These are phyloP conservation scores for Botrytis hyacinthi DNA, from an alignment of 2,329 filamentous ascomycete species.

Conservation along the genomic window DNA sequence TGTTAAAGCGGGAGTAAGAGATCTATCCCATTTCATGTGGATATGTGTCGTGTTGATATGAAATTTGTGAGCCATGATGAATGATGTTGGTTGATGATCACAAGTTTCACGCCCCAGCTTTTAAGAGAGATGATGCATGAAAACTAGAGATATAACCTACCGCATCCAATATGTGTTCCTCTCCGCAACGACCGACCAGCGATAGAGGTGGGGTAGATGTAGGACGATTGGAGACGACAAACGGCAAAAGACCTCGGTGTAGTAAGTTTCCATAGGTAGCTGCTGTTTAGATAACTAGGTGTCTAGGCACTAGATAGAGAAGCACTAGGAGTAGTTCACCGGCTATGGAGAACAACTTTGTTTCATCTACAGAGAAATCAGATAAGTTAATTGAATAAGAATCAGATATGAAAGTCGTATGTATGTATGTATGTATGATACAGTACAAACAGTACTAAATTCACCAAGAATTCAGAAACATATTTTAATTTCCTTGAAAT, in stretches of 20 bases:
- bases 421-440: too few relatives aligned
- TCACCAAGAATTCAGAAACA: background rate
- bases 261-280: background rate
- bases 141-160: background rate
- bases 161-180: background rate
- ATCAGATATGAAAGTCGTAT: background rate
- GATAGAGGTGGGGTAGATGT: constrained; percentile 5
- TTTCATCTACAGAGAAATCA: background rate
- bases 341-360: background rate
- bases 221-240: background rate
- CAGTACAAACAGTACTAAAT: background rate
- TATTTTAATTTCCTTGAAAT: background rate
- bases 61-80: constrained; percentile 26
- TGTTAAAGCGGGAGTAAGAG: constrained; percentile 46
- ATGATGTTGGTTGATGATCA: background rate
- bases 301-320: background rate
- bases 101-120: background rate
- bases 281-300: background rate
- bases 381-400: background rate
- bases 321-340: background rate
- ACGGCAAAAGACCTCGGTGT: background rate
- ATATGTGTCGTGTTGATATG: constrained; percentile 30
- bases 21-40: constrained; percentile 51
- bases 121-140: background rate
- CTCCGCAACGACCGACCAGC: background rate